Evolutionary conservation across 768 basidiomycete genomes (phyloP).

Genomic region (Melanogaster broomeanus): DNA sequence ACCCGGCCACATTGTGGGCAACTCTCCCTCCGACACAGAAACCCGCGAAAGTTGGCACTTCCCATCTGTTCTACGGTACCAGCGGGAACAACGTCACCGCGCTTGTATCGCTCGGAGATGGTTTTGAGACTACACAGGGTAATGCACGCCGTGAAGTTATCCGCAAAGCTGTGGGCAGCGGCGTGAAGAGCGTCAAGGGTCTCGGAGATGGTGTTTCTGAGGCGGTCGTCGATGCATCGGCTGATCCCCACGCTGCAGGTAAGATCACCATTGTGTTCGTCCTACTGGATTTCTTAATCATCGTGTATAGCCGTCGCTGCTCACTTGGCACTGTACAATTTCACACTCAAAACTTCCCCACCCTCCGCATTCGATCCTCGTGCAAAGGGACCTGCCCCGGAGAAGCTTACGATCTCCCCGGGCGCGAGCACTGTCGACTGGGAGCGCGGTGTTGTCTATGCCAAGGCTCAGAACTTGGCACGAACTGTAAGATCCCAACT

Average conservation of each 20-base stretch:
- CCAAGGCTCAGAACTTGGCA: constrained; percentile 77
- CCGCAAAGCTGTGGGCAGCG: constrained; percentile 69
- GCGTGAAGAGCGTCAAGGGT: constrained; percentile 66
- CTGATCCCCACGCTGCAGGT: constrained; percentile 82
- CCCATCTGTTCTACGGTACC: constrained; percentile 63
- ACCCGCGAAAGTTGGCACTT: constrained; percentile 59
- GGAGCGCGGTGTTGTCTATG: constrained; percentile 74
- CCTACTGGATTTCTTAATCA: background rate
- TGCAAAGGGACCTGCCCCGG: constrained; percentile 49
- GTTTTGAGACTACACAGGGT: constrained; percentile 46
- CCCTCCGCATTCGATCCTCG: constrained; percentile 68
- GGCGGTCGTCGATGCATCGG: constrained; percentile 61
- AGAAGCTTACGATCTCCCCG: constrained; percentile 51
- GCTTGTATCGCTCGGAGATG: constrained; percentile 60
- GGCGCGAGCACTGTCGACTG: constrained; percentile 53
- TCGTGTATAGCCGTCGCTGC: constrained; percentile 66
- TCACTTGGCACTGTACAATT: constrained; percentile 72
- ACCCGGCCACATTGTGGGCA: constrained; percentile 54
- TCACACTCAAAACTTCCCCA: constrained; percentile 75
- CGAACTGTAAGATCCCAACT: constrained; percentile 53
- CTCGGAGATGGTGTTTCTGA: constrained; percentile 62
- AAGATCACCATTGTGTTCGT: constrained; percentile 1
- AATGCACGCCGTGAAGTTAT: constrained; percentile 62
- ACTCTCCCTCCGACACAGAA: constrained; percentile 50
- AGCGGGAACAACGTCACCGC: constrained; percentile 48